Evolutionary conservation across 2,329 filamentous ascomycete species (phyloP), one percentile per base, ranked within the genome.

Genomic region (Anisogramma anomala): DNA sequence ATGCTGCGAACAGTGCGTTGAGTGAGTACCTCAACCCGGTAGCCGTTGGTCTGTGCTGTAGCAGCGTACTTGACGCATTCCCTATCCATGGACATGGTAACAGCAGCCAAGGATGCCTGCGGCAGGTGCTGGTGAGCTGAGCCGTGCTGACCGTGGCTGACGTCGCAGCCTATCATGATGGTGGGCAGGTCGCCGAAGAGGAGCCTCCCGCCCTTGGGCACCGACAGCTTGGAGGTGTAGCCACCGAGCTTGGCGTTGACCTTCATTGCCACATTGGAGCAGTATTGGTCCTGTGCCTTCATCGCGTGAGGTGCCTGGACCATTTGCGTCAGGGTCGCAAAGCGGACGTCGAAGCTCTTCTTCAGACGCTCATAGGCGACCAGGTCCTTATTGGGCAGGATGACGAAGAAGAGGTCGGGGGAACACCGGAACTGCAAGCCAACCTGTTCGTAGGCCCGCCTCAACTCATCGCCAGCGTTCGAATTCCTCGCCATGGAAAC

Each of bases 241-340:
- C 91, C 91, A 11, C 91, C 91, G 2, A 98, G 72, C 66, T 98
- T 98, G 3, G 85, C 83, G 53, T 98, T 96, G 50, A 98, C 78
- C 66, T 98, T 98, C 85, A 98, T 91, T 49, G 79, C 74, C 0
- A 98, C 86, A 48, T 98, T 98, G 1, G 84, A 91, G 53, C 84
- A 82, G 61, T 96, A 96, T 53, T 98, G 91, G 0, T 72, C 71
- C 17, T 82, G 76, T 13, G 74, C 75, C 56, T 81, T 82, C 27
- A 64, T 53, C 1, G 89, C 83, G 45, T 93, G 82, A 0, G 64
- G 63, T 2, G 69, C 66, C 49, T 87, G 79, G n/a, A 96, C 56
- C 48, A 88, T 82, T 57, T 96, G 91, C 0, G 86, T 85, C 0
- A 86, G 69, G 11, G 88, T 72, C n/a, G 82, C 87, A 49, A 78